Percentiles rank a stretch among this genome's conserved stretches.
Conservation (phyloP, 306 rosid species). For the Casuarina equisetifolia region DNA sequence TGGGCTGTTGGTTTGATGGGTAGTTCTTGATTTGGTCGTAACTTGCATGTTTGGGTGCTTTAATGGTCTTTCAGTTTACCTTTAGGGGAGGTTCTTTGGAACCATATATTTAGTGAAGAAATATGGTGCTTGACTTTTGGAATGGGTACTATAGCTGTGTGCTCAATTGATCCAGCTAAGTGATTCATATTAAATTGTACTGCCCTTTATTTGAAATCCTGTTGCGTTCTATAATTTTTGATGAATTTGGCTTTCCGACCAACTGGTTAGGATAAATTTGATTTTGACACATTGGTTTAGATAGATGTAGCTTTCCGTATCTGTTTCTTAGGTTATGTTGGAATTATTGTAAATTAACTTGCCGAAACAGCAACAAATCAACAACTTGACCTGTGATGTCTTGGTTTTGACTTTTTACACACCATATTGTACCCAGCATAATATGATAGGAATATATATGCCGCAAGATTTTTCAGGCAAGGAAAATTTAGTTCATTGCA, state of each 20-base stretch:
- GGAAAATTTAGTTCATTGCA: not conserved
- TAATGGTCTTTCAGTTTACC: not conserved
- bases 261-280: not conserved
- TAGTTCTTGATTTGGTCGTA: not conserved
- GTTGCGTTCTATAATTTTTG: not conserved
- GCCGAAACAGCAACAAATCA: not conserved
- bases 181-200: not conserved
- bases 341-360: not conserved
- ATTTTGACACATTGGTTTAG: not conserved
- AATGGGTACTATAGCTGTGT: not conserved
- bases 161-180: not conserved
- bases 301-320: not conserved
- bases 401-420: not conserved
- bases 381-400: not conserved
- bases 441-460: not conserved
- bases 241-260: not conserved
- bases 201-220: not conserved
- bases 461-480: not conserved
- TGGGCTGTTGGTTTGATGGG: not conserved
- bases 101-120: not conserved
- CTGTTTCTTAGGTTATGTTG: not conserved
- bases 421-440: not conserved
- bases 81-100: not conserved
- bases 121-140: not conserved
- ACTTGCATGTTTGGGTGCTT: slow-evolving; percentile 2